Percentiles rank a stretch among this genome's conserved stretches.
Conservation (phyloP, 179 eudicot genomes). For the Camellia oleifera region DNA sequence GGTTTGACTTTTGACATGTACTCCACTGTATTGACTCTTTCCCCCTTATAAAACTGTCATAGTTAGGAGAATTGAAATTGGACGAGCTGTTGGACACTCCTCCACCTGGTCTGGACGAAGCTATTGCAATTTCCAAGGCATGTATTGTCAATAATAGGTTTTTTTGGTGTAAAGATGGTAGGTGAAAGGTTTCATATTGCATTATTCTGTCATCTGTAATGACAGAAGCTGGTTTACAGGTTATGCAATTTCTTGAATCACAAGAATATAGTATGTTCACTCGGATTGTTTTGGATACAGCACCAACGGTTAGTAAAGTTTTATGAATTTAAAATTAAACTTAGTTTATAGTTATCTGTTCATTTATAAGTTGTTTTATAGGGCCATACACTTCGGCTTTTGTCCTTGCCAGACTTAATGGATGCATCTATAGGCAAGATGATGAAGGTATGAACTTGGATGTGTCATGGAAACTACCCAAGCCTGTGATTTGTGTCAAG, state of each 20-base stretch:
- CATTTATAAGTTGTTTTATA: slow-evolving; percentile 18
- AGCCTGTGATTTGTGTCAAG: neutral
- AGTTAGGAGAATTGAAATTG: slow-evolving; percentile 79
- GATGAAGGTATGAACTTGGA: slow-evolving; percentile 36
- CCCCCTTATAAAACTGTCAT: neutral
- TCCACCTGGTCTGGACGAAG: slow-evolving; percentile 89
- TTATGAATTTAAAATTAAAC: neutral
- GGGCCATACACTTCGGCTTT: slow-evolving; percentile 86
- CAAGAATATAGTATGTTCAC: slow-evolving; percentile 72
- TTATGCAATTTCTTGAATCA: slow-evolving; percentile 82
- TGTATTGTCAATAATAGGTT: slow-evolving; percentile 9
- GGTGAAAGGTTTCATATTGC: neutral
- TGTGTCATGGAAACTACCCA: neutral
- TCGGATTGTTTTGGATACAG: slow-evolving; percentile 80
- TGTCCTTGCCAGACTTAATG: slow-evolving; percentile 84
- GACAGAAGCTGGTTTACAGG: slow-evolving; percentile 17
- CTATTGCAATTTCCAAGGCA: slow-evolving; percentile 43
- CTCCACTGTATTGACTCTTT: neutral
- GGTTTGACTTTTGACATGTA: neutral
- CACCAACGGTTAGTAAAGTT: slow-evolving; percentile 65
- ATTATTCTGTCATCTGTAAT: neutral
- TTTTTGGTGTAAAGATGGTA: neutral
- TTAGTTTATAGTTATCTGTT: neutral
- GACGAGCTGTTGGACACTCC: slow-evolving; percentile 90
- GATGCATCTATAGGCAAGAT: slow-evolving; percentile 87